Base-by-base conservation (phyloP, 768 basidiomycete species). In the Panellus pusillus region DNA sequence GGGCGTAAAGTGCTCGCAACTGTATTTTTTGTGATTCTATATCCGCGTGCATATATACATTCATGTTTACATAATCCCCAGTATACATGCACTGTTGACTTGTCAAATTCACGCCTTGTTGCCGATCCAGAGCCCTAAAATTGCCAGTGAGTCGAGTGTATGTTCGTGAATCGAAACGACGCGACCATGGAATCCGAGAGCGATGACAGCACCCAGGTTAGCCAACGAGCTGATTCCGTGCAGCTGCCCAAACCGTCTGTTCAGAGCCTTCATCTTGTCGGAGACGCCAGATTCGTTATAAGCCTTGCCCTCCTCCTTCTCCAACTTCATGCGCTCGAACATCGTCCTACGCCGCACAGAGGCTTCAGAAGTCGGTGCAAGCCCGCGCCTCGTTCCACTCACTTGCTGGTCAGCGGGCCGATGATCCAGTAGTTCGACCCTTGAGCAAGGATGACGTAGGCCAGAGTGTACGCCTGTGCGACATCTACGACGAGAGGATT, bases 111-210 rank as follows among this genome's bases (percentile, higher is more conserved):
- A 85, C 63, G 24, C 84, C 84, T 66, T 67, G 61, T 76, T 82
- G 27, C 81, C 87, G 40, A 89, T 79, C 82, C 82, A 89, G 36
- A 89, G 66, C 13, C 89, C 89, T 89, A 88, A 71, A 88, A 84
- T 39, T 14, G 32, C 32, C 32, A 14, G 32, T 35, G 11, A 35
- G 32, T 14, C 8, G 11, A 11, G 32, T 3, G 11, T 35, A 3
- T 35, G 8, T 2, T 11, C 32, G 27, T n/a, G 19, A 14, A 14
- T n/a, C 3, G 35, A 27, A 20, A 54, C 20, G 9, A 11, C 31
- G 7, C 19, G n/a, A 50, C 55, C 15, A 32, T 35, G 32, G 32
- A 35, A 35, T 31, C 70, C 68, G 44, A 89, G 66, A 3, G 81
- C 79, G 49, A 87, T 66, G 58, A 91, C 75, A 9, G 83, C 77